phyloP scores from a whole-genome alignment of 2,329 filamentous ascomycete genomes.

The Monilinia laxa region DNA sequence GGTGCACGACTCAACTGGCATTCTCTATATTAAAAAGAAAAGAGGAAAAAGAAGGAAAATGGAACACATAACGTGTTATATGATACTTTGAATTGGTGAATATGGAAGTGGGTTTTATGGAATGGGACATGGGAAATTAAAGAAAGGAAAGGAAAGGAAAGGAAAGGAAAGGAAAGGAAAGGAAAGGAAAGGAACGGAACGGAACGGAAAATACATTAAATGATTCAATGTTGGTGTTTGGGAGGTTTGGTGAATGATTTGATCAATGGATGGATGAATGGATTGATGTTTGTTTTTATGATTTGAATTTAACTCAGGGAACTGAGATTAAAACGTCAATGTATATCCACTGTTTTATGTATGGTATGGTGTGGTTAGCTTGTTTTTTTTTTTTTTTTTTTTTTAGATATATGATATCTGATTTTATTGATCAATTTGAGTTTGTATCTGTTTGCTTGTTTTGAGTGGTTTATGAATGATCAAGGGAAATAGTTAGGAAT shows the following conservation, averaged over 20 bases:
- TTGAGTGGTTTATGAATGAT: no score
- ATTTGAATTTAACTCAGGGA: no score
- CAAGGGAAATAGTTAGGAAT: no score
- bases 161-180: no score
- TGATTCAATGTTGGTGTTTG: constrained; percentile 14
- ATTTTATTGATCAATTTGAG: no score
- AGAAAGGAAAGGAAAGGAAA: not conserved
- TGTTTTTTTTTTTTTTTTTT: no score
- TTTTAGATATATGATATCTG: no score
- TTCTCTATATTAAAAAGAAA: not conserved
- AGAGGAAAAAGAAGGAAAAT: not conserved
- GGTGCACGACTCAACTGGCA: not conserved
- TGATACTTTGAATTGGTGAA: not conserved
- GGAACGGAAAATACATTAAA: constrained; percentile 4
- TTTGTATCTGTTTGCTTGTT: no score
- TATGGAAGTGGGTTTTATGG: constrained; percentile 2
- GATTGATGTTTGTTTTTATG: no score
- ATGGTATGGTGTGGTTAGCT: no score
- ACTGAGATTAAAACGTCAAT: no score
- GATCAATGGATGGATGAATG: not conserved
- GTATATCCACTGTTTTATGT: no score
- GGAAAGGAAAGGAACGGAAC: constrained; percentile 1
- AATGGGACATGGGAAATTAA: constrained; percentile 3
- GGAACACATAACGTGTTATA: not conserved
- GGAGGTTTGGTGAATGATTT: not conserved